These are phyloP conservation scores for Heracleum sosnowskyi DNA, from an alignment of 129 eudicot species.

Conservation along the genomic window DNA sequence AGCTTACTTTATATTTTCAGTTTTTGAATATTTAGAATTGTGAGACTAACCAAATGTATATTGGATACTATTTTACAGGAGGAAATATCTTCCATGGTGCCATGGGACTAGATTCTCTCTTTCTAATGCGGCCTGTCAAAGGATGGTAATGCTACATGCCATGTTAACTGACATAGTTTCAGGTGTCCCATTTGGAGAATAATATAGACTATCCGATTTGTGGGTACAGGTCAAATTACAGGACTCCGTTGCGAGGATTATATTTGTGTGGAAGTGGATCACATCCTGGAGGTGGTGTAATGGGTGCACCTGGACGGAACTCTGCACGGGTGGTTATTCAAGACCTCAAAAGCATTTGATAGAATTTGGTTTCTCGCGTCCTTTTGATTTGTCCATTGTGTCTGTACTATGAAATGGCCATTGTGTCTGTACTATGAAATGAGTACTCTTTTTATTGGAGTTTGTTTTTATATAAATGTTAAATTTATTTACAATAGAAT, in stretches of 20 bases:
- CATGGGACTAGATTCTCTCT: slow-evolving; percentile 94
- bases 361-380: no score
- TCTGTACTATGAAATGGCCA: no score
- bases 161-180: background rate
- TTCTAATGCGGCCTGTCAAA: slow-evolving; percentile 91
- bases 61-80: slow-evolving; percentile 40
- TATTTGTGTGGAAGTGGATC: slow-evolving; percentile 95
- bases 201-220: background rate
- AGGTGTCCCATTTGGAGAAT: background rate
- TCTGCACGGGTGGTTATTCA: slow-evolving; percentile 77
- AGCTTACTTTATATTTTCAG: background rate
- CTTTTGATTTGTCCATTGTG: background rate
- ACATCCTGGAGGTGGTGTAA: slow-evolving; percentile 99
- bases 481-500: no score
- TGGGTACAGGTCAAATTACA: slow-evolving; percentile 72
- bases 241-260: slow-evolving; percentile 79
- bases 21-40: no score
- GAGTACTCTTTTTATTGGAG: no score
- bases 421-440: no score
- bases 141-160: slow-evolving; percentile 60
- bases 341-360: slow-evolving; percentile 49
- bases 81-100: slow-evolving; percentile 98
- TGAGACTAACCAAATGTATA: no score
- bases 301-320: slow-evolving; percentile 98
- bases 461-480: background rate